phyloP scores from a whole-genome alignment of 108 stramenopile species.

The Cyclotella cryptica region DNA sequence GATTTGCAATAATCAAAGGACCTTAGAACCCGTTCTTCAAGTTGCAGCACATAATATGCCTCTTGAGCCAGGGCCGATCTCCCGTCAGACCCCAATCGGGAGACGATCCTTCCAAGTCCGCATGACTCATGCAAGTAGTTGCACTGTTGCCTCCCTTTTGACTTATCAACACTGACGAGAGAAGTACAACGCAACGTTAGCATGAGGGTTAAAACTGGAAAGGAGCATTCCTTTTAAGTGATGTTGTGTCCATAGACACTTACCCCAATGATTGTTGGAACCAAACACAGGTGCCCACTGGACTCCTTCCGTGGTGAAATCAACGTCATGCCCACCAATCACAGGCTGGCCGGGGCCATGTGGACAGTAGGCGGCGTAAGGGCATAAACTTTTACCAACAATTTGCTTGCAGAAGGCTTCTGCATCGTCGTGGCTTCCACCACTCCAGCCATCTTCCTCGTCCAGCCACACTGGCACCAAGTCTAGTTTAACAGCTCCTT shows the following conservation, averaged over 20 bases:
- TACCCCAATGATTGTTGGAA: conserved; percentile 7
- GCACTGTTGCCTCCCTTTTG: conserved; percentile 25
- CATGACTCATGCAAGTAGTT: conserved; percentile 36
- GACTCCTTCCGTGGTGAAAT: conserved; percentile 31
- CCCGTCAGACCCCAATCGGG: conserved; percentile 40
- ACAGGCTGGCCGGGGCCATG: conserved; percentile 24
- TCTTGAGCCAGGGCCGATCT: conserved; percentile 32
- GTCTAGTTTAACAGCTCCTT: neutral
- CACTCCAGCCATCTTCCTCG: conserved; percentile 23
- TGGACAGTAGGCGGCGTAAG: conserved; percentile 37
- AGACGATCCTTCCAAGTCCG: conserved; percentile 26
- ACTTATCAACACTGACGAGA: conserved; percentile 26
- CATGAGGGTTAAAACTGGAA: no score
- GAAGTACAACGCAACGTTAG: no score
- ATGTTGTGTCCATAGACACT: neutral
- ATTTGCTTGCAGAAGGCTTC: conserved; percentile 7
- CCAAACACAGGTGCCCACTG: conserved; percentile 40
- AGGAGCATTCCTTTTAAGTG: no score
- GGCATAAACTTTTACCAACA: conserved; percentile 17
- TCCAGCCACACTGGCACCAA: conserved; percentile 24
- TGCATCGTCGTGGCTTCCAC: conserved; percentile 24
- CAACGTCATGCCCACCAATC: conserved; percentile 30
- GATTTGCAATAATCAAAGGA: no score
- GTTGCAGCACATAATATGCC: conserved; percentile 43
- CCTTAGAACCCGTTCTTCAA: neutral